These are phyloP conservation scores for Protomyces inundatus DNA, from an alignment of 1,139 yeast species.

Conservation along the genomic window DNA sequence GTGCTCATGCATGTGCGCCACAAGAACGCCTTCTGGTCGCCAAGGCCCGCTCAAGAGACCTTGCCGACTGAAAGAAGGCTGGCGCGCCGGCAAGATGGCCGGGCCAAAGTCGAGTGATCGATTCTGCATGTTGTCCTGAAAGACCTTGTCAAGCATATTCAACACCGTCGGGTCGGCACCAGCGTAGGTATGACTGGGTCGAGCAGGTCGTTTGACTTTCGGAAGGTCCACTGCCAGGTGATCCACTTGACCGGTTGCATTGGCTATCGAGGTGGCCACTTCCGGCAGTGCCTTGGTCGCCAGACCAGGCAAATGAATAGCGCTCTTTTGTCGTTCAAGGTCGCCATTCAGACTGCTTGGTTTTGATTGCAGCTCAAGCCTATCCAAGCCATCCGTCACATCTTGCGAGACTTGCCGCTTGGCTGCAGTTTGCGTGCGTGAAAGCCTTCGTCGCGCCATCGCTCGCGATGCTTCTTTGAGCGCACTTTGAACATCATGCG, in stretches of 20 bases:
- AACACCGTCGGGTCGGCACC: slow-evolving; percentile 64
- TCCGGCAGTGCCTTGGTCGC: slow-evolving; percentile 12
- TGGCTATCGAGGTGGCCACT: slow-evolving; percentile 9
- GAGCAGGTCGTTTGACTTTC: background rate
- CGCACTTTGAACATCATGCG: slow-evolving; percentile 12
- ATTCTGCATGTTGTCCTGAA: slow-evolving; percentile 53
- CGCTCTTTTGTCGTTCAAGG: background rate
- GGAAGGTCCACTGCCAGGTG: slow-evolving; percentile 1
- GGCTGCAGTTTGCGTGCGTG: background rate
- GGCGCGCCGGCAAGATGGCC: background rate
- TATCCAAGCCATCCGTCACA: background rate
- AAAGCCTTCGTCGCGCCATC: background rate
- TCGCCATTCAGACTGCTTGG: slow-evolving; percentile 20
- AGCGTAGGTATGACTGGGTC: slow-evolving; percentile 43
- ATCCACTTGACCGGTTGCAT: slow-evolving; percentile 10
- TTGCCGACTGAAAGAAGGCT: slow-evolving; percentile 27
- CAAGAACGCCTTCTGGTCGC: slow-evolving; percentile 49
- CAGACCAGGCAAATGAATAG: slow-evolving; percentile 14
- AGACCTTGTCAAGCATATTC: slow-evolving; percentile 51
- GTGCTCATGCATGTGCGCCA: slow-evolving; percentile 59
- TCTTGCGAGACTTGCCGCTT: background rate
- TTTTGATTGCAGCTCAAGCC: background rate
- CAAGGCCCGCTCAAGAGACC: slow-evolving; percentile 32
- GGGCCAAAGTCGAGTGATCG: slow-evolving; percentile 70
- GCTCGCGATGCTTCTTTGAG: slow-evolving; percentile 5